phyloP scores from a whole-genome alignment of 2,329 filamentous ascomycete genomes.

The Stagonosporopsis vannaccii region DNA sequence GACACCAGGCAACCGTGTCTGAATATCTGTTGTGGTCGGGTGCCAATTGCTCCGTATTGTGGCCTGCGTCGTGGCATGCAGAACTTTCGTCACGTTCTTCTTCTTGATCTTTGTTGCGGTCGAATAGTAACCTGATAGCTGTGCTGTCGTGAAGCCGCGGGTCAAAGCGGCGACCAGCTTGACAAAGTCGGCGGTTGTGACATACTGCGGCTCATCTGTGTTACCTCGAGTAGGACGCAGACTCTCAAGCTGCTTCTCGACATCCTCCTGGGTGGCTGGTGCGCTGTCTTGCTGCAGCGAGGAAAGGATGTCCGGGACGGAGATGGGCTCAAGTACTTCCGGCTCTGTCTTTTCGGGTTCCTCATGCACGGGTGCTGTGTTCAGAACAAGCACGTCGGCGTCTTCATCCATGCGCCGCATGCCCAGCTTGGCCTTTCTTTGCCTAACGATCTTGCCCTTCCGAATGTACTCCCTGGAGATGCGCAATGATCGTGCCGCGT shows the following conservation, averaged over 20 bases:
- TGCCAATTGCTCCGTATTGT: conserved; percentile 42
- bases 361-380: conserved; percentile 29
- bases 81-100: conserved; percentile 23
- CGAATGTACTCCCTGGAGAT: conserved; percentile 14
- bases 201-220: conserved; percentile 36
- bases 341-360: conserved; percentile 4
- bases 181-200: conserved; percentile 36
- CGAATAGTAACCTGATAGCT: conserved; percentile 45
- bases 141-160: conserved; percentile 37
- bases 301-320: conserved; percentile 34
- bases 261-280: conserved; percentile 36
- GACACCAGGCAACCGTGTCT: conserved; percentile 34
- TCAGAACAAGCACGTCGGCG: conserved; percentile 46
- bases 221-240: conserved; percentile 35
- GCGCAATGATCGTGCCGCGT: neutral
- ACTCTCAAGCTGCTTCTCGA: conserved; percentile 41
- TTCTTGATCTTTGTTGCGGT: conserved; percentile 32
- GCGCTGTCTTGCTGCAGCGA: conserved; percentile 37
- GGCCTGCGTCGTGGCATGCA: conserved; percentile 24
- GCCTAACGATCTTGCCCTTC: conserved; percentile 36
- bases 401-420: conserved; percentile 44
- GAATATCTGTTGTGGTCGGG: conserved; percentile 33
- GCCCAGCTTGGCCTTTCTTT: conserved; percentile 40
- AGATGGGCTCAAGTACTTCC: conserved; percentile 17
- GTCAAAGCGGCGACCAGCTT: conserved; percentile 34